Evolutionary conservation across 352 stramenopile species (phyloP).

Genomic region (Globisporangium takayamanum): DNA sequence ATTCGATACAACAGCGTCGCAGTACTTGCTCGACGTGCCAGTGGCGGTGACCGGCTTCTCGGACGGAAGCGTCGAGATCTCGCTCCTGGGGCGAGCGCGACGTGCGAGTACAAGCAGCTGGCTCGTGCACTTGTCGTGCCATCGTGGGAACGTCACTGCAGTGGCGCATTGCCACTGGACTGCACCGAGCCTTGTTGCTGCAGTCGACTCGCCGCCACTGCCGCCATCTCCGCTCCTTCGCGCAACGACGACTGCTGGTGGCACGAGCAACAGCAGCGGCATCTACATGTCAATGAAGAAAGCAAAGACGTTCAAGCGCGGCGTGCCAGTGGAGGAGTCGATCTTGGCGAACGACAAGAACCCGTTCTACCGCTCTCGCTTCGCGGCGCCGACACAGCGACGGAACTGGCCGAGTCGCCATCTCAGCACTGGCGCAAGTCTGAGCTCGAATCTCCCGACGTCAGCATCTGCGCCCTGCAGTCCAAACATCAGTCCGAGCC

Average conservation of each 20-base stretch:
- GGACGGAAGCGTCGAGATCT: constrained; percentile 40
- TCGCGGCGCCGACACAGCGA: constrained; percentile 23
- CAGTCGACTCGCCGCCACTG: background rate
- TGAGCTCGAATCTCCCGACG: background rate
- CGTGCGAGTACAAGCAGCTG: constrained; percentile 3
- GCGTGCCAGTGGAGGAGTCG: constrained; percentile 22
- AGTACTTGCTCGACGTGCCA: constrained; percentile 53
- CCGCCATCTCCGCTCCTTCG: constrained; percentile 1
- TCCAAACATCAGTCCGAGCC: constrained; percentile 5
- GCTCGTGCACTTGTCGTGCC: constrained; percentile 19
- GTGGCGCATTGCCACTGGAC: constrained; percentile 44
- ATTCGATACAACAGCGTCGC: constrained; percentile 9
- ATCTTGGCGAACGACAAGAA: constrained; percentile 50
- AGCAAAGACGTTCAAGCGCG: constrained; percentile 17
- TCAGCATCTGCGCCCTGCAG: constrained; percentile 24
- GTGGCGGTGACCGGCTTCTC: constrained; percentile 40
- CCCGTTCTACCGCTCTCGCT: constrained; percentile 52
- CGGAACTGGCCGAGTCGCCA: constrained; percentile 30
- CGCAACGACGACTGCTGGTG: background rate
- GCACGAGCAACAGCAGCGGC: constrained; percentile 1
- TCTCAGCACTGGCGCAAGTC: constrained; percentile 8
- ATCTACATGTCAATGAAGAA: constrained; percentile 17
- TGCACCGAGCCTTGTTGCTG: background rate
- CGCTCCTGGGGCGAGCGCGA: constrained; percentile 20
- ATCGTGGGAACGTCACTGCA: constrained; percentile 36